Evolutionary conservation across 768 basidiomycete species (phyloP), one percentile per base, ranked within the genome.

Genomic region (Filobasidium floriforme): DNA sequence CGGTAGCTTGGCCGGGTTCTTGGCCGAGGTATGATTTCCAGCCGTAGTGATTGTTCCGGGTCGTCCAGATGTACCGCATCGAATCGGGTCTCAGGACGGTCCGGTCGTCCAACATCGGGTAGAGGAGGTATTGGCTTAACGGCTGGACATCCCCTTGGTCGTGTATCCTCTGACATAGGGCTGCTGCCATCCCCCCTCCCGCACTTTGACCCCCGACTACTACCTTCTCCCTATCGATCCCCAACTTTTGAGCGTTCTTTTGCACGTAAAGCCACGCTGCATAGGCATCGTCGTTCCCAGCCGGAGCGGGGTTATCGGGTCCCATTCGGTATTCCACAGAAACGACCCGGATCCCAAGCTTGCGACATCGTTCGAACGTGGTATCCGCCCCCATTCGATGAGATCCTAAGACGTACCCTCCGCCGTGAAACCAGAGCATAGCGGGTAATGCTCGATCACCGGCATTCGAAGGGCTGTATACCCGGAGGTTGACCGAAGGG

Each of bases 31-130:
- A 57, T 5, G 54, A 7, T 7, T 15, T 57, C 54, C 54, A 57
- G 19, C 54, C 54, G 26, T 19, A 57, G 15, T 19, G 12, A 32
- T 57, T 57, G 26, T 22, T 24, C 7, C 24, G 18, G 26, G 14
- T 14, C 22, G 54, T 57, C 54, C 54, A 57, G n/a, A 57, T 7
- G n/a, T 57, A 57, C 15, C 26, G 19, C 15, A 3, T 12, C 2
- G 54, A 2, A 5, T 57, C 5, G 4, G 6, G 7, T 28, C 26
- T 57, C 5, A 28, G 22, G 24, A 24, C 29, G 26, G 54, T 57
- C 14, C 22, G 19, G 26, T 57, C 54, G 26, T 57, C 54, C 29
- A 57, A 24, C 54, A 57, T 57, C 24, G 54, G 54, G 54, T 57
- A 57, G 54, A 57, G 19, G 22, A 57, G 26, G n/a, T 24, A 22